phyloP scores from a whole-genome alignment of 805 yeast species.

The Blastobotrys americana region DNA sequence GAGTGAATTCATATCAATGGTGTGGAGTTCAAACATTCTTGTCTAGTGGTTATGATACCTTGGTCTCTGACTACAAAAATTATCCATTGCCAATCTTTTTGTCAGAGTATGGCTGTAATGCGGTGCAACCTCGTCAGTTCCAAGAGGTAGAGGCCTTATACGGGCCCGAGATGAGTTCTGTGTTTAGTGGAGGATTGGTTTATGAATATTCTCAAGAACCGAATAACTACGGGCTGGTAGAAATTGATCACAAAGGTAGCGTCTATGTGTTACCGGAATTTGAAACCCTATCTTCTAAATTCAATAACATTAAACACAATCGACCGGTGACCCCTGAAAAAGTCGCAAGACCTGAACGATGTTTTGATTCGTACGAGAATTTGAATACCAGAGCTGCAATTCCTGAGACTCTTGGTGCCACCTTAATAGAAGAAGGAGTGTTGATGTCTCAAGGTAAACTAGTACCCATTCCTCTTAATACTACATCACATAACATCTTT shows the following conservation, averaged over 20 bases:
- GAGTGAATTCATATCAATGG: conserved; percentile 76
- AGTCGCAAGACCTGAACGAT: conserved; percentile 11
- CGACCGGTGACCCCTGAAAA: neutral
- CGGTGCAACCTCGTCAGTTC: conserved; percentile 67
- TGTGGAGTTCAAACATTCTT: conserved; percentile 81
- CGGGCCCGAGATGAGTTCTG: conserved; percentile 62
- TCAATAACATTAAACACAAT: neutral
- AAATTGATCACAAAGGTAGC: conserved; percentile 39
- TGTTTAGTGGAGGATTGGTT: conserved; percentile 79
- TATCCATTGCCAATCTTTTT: conserved; percentile 75
- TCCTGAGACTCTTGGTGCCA: conserved; percentile 30
- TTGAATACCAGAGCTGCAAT: conserved; percentile 22
- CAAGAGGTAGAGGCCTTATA: conserved; percentile 68
- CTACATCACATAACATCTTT: conserved; percentile 20
- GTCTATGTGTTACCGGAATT: conserved; percentile 44
- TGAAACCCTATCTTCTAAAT: conserved; percentile 35
- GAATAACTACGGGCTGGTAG: conserved; percentile 72
- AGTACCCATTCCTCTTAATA: conserved; percentile 15
- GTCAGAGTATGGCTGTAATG: conserved; percentile 90
- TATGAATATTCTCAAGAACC: conserved; percentile 76
- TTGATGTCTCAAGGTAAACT: conserved; percentile 23
- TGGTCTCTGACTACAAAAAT: conserved; percentile 62
- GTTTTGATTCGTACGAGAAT: conserved; percentile 19
- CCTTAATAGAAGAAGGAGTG: conserved; percentile 31
- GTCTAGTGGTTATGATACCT: conserved; percentile 65